Evolutionary conservation across 352 stramenopile genomes (phyloP), one percentile per base, ranked within the genome.

Genomic region (Saprolegnia diclina): DNA sequence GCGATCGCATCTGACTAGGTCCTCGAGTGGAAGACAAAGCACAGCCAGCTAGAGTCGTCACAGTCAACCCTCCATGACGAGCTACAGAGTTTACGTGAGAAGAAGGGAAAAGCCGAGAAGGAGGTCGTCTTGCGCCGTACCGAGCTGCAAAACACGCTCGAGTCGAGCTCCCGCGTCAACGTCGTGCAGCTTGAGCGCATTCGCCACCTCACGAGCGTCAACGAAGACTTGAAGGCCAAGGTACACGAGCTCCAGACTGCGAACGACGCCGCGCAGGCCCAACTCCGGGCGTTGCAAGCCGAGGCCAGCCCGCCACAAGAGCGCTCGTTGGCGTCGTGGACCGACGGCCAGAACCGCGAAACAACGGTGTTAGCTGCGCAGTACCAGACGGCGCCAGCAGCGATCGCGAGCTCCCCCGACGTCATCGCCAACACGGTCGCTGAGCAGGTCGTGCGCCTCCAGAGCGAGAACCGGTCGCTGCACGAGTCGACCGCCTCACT

Each of bases 211-310:
- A 64, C 56, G 35, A 45, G 22, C 10, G 9, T 64, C 18, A 64
- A 64, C 56, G 56, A 64, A 64, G 56, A 64, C 0, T 38, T 64
- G n/a, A 48, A 52, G 35, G 56, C 32, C 29, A 64, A 64, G 52
- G 11, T 64, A 4, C 19, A n/a, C 26, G 50, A 57, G 50, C 26
- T 57, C 14, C 50, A 57, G 26, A 19, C 29, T 0, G 21, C 26
- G 10, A 35, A 18, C 50, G 50, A 57, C 19, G 19, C 46, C 18
- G 14, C 56, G 29, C 29, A 35, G 5, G 29, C 29, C 29, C 29
- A 50, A 64, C 13, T 19, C 16, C 32, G 32, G 10, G 48, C 48
- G 48, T 13, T 16, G 21, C 10, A n/a, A 5, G 56, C 56, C 32
- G 16, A 32, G 5, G 4, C 37, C 2, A 44, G 21, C 40, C 1